Base-by-base conservation (phyloP, 805 yeast genomes). In the Komagataella mondaviorum region DNA sequence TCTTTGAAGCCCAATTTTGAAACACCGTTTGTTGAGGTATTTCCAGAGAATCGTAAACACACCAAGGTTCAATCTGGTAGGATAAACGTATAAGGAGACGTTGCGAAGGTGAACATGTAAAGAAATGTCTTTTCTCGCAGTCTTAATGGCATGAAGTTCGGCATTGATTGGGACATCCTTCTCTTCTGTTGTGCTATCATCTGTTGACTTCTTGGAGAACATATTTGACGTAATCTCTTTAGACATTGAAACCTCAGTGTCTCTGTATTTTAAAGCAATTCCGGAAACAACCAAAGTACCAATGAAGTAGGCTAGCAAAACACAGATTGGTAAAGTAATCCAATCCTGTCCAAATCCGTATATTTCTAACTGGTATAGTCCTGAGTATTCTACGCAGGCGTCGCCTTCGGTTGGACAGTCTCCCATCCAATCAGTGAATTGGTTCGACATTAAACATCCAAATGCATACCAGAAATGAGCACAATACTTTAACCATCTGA, bases 401-500 rank as follows among this genome's bases (percentile, higher is more conserved):
- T 65, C 67, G 48, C 57, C 61, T 12, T 57, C 57, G 20, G 57
- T 58, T 1, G 73, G 80, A 56, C 83, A 78, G 52, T 77, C 78
- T 12, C 85, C 88, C 50, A 60, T 55, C 71, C 72, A 82, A 24
- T 71, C 73, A 1, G 80, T 68, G 59, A 73, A 85, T 55, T 83
- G 81, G 57, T 77, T 80, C 0, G 85, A 70, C 45, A 73, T 58
- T 53, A 80, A 58, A 0, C 82, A 80, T 6, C 88, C 88, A 61
- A 81, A 82, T 0, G 78, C 81, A 59, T 81, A 84, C 83, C 87
- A 85, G 52, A 83, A 71, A 60, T 75, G 83, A 0, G 88, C 80
- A 51, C 81, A 66, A 62, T 83, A 85, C 59, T 81, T 82, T 1
- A 80, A 72, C 93, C 93, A 85, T 47, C 85, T 71, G 8, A 85